Percentiles rank a stretch among this genome's conserved stretches.
These are phyloP conservation scores for Cladobotryum mycophilum DNA, from an alignment of 2,329 filamentous ascomycete genomes.

Conservation along the genomic window DNA sequence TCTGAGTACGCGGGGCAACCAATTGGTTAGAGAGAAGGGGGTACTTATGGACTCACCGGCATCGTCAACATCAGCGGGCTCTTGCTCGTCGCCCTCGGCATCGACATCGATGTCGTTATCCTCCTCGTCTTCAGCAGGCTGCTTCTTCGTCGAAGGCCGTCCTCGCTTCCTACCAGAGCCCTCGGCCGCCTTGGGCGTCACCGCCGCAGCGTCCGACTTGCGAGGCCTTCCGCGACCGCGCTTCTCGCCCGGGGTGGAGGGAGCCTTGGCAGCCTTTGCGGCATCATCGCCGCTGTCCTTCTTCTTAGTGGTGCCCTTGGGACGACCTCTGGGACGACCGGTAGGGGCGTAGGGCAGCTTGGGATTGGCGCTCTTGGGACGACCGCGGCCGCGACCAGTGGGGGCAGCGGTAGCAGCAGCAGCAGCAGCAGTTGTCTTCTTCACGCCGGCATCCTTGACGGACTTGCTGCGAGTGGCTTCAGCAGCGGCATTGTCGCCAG, in stretches of 20 bases:
- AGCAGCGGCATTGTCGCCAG: conserved; percentile 9
- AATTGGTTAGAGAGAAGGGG: background rate
- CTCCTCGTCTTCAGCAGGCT: conserved; percentile 22
- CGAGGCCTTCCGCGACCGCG: conserved; percentile 25
- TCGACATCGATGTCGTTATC: conserved; percentile 16
- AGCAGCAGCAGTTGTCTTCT: conserved; percentile 31
- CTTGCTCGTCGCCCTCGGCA: conserved; percentile 15
- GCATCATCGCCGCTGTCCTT: conserved; percentile 3
- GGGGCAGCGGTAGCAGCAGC: conserved; percentile 26
- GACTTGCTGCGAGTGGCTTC: conserved; percentile 26
- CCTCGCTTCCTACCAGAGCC: conserved; percentile 2
- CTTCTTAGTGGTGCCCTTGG: conserved; percentile 35
- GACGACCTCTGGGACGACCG: conserved; percentile 43
- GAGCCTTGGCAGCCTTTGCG: conserved; percentile 11
- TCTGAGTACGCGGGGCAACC: background rate
- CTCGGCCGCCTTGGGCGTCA: conserved; percentile 17
- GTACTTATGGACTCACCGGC: conserved; percentile 1
- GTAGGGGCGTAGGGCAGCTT: conserved; percentile 29
- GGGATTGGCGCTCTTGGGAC: conserved; percentile 32
- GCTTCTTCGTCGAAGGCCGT: conserved; percentile 6
- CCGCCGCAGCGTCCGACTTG: conserved; percentile 18
- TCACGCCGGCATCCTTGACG: conserved; percentile 31
- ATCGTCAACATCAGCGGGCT: conserved; percentile 8
- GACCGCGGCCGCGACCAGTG: conserved; percentile 37
- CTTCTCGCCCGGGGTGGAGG: conserved; percentile 13